Evolutionary conservation across 2,329 filamentous ascomycete genomes (phyloP), one percentile per base, ranked within the genome.

Genomic region (Metarhizium humberi): DNA sequence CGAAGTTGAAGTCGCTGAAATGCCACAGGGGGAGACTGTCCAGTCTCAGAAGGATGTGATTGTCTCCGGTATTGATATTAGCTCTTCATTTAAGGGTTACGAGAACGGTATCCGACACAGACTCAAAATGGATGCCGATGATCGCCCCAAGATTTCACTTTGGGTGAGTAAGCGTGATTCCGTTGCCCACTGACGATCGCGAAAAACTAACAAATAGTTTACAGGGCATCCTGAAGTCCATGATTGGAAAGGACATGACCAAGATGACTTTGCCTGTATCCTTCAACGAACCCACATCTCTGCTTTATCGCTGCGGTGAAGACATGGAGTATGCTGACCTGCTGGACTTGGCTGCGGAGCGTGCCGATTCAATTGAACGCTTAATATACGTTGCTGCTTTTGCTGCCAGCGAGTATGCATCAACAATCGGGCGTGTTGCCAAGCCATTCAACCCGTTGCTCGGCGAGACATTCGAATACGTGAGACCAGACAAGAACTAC

Each of bases 171-270:
- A 25, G 6, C 30, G 20, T 11, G 8, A 7, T 8, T 5, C 7
- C 10, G 7, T 29, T 29, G 45, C n/a, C 25, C 42, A 47, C 25
- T 11, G 45, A n/a, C n/a, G 18, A 18, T 8, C n/a, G n/a, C 13
- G 30, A 20, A 38, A 30, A 2, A 29, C 50, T 51, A 18, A 51
- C 50, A 30, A 6, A 14, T 7, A n/a, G 38, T 25, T 45, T 42
- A 32, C 60, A 96, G 92, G 87, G 88, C 61, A 96, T 99, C 63
- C 76, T 99, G 60, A 99, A 97, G 75, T 97, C 92, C 25, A 97
- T 99, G 94, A 96, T 99, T 71, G 94, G 94, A 60, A 97, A 99
- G 70, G 94, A 99, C 67, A 97, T 99, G 94, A 97, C 94, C 42
- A 97, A 95, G 76, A 99, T 99, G 92, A 97, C 94, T 0, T 76